These are phyloP conservation scores for Cystobasidiaceae sp. DNA, from an alignment of 1,284 basidiomycete species.

Conservation along the genomic window DNA sequence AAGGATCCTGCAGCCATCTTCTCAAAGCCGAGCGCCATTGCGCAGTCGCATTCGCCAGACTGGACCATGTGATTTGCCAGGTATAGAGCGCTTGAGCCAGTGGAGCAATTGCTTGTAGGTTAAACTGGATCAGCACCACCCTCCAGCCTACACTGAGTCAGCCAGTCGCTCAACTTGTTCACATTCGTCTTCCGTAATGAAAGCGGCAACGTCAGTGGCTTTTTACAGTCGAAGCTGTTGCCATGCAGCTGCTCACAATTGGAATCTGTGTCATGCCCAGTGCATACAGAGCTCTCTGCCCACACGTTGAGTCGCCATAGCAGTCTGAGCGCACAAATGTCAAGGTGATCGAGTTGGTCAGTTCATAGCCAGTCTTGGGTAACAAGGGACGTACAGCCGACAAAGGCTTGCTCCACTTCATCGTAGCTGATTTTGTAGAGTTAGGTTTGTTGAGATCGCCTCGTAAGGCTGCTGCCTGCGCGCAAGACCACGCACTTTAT, in stretches of 20 bases:
- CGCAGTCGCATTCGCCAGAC: constrained; percentile 65
- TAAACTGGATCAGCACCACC: background rate
- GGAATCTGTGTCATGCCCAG: constrained; percentile 79
- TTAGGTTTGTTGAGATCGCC: background rate
- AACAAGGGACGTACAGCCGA: constrained; percentile 54
- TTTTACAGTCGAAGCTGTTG: too few species aligned
- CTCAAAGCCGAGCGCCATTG: constrained; percentile 79
- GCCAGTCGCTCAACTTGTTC: constrained; percentile 1
- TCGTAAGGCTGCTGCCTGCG: background rate
- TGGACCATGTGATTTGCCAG: constrained; percentile 64
- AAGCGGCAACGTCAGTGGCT: too few species aligned
- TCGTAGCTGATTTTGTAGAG: constrained; percentile 58
- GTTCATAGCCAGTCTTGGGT: background rate
- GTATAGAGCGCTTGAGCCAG: constrained; percentile 67
- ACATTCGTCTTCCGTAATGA: background rate
- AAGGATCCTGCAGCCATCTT: constrained; percentile 76
- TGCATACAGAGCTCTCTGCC: constrained; percentile 77
- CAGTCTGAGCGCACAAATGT: background rate
- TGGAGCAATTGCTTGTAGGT: constrained; percentile 58
- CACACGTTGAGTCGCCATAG: constrained; percentile 62
- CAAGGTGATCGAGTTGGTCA: background rate
- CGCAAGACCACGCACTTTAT: too few species aligned
- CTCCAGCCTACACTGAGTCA: background rate
- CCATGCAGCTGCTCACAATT: constrained; percentile 79
- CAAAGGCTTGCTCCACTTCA: constrained; percentile 64